Conservation (phyloP, 169 alveolate genomes). For the Perkinsus chesapeaki region DNA sequence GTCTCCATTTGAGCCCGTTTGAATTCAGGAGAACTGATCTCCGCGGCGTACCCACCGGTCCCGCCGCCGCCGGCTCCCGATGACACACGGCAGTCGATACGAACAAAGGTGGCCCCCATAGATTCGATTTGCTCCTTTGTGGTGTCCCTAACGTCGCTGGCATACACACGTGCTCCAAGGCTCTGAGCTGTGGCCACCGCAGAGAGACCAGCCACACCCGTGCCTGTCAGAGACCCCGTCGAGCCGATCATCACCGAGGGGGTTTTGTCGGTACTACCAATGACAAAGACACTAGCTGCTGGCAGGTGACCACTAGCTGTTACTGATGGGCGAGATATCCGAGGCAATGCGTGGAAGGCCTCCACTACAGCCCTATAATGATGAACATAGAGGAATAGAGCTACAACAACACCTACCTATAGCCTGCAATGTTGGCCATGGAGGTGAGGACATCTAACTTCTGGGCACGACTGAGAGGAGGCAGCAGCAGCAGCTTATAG, state of each 20-base stretch:
- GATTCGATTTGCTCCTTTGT: constrained; percentile 73
- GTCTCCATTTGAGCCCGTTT: not conserved
- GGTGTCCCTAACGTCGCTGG: constrained; percentile 65
- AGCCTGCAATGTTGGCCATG: constrained; percentile 76
- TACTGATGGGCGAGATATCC: constrained; percentile 58
- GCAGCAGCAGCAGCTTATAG: constrained; percentile 71
- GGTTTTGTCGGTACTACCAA: not conserved
- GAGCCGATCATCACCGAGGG: constrained; percentile 40
- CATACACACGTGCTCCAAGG: constrained; percentile 72
- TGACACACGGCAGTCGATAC: constrained; percentile 44
- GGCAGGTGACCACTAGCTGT: constrained; percentile 72
- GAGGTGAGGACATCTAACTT: constrained; percentile 67
- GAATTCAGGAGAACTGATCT: constrained; percentile 10
- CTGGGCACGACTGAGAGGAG: constrained; percentile 68
- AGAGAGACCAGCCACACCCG: constrained; percentile 81
- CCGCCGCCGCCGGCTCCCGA: constrained; percentile 42
- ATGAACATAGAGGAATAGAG: not conserved
- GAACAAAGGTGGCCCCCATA: constrained; percentile 56
- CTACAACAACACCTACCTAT: constrained; percentile 15
- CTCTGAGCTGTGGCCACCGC: constrained; percentile 75
- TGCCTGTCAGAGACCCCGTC: constrained; percentile 69
- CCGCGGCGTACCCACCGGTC: constrained; percentile 66
- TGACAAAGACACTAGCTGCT: not conserved
- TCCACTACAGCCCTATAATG: constrained; percentile 62
- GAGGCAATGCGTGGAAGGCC: constrained; percentile 64